Base-by-base conservation (phyloP, 495 filamentous ascomycete species). In the Usnea hakonensis region DNA sequence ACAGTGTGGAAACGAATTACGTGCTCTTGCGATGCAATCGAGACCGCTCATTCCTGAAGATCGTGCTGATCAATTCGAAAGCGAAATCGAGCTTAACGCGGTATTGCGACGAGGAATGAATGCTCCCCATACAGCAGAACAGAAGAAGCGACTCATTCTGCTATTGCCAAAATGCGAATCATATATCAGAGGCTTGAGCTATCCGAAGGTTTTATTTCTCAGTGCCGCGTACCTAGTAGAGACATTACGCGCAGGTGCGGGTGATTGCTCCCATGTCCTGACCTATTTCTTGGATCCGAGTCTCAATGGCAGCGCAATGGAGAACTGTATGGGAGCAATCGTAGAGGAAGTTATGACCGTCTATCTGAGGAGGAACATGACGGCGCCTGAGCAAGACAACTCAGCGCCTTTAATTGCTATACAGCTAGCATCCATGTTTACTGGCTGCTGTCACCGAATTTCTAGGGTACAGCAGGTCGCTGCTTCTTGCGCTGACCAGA, bases 71-170 rank as follows among this genome's bases (percentile, higher is more conserved):
- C 89, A 90, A 63, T 76, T 92, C 9, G 94, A 98, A 75, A 96
- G 90, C 69, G 94, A 96, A 67, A 89, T 98, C 61, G 94, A 97
- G 70, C 82, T 97, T 16, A 96, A 97, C 68, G 92, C 89, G 11
- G 87, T 97, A 16, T 81, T 98, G 26, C 84, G 91, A 59, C 80
- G 94, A 57, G 90, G 90, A 14, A 87, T 88, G 74, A 87, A 83
- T 50, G 81, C 85, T 10, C 90, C 94, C 28, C 86, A 88, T 62
- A 83, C 87, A 40, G 74, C 83, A 17, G 85, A 90, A 64, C 90
- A 96, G 68, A 97, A 96, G 74, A 85, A 82, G 67, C 75, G 81
- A 14, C 81, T 98, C 54, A 80, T 83, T 19, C 76, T 78, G 32
- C 79, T 95, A 55, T 79, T 97, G 26, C 89, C 92, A 21, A 77